A percentile compares a stretch with the other conserved stretches of the same genome.
phyloP scores from a whole-genome alignment of 2,329 filamentous ascomycete species.

The Bipolaris oryzae region DNA sequence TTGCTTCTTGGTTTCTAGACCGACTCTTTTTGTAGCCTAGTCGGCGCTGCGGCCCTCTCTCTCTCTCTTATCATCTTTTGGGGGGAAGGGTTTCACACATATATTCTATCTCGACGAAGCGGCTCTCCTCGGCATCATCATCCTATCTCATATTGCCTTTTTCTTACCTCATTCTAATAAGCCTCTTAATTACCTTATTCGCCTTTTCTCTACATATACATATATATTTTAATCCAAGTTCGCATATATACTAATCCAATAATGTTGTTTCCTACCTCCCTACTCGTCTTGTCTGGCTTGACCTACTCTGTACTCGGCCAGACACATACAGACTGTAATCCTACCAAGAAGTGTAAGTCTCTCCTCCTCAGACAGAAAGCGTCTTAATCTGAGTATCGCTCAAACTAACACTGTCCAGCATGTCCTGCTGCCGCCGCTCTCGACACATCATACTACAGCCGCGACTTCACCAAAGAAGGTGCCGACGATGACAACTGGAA shows the following conservation, averaged over 20 bases:
- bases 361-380: no score
- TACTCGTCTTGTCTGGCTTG: constrained; percentile 6
- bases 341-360: constrained; percentile 37
- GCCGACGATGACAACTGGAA: constrained; percentile 41
- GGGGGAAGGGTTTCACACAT: no score
- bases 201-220: background rate
- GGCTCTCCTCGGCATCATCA: no score
- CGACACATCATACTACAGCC: constrained; percentile 42
- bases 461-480: constrained; percentile 45
- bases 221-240: background rate
- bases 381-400: no score
- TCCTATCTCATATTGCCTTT: background rate
- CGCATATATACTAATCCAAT: background rate
- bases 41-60: no score
- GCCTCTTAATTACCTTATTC: no score
- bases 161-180: background rate
- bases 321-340: constrained; percentile 51
- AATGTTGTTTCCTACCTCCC: background rate
- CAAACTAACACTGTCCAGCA: constrained; percentile 14
- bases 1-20: background rate
- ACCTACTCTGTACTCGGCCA: constrained; percentile 35
- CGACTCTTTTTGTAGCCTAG: no score
- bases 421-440: constrained; percentile 50
- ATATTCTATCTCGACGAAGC: no score
- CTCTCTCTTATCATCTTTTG: no score